Percentiles rank a stretch among this genome's conserved stretches.
Conservation (phyloP, 2,329 filamentous ascomycete genomes). For the Coniochaeta pulveracea region DNA sequence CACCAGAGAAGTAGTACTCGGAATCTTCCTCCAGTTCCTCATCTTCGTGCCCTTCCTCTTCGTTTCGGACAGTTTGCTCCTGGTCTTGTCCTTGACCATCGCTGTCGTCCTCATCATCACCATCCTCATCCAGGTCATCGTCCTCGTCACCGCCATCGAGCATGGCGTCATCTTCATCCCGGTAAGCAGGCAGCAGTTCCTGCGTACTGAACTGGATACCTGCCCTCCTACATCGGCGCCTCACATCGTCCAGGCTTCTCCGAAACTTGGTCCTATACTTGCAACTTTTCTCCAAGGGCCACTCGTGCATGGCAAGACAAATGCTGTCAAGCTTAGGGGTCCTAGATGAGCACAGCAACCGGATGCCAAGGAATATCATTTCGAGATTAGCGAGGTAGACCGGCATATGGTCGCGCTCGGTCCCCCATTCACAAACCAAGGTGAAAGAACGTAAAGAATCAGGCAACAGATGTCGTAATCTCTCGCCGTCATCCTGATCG, state of each 20-base stretch:
- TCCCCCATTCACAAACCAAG: conserved; percentile 16
- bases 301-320: conserved; percentile 15
- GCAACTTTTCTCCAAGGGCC: conserved; percentile 15
- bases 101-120: conserved; percentile 1
- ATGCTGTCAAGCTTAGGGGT: conserved; percentile 11
- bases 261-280: conserved; percentile 14
- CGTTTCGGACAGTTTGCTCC: neutral
- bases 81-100: conserved; percentile 5
- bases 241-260: conserved; percentile 12
- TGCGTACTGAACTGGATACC: conserved; percentile 14
- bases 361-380: conserved; percentile 15
- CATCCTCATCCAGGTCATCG: conserved; percentile 6
- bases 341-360: conserved; percentile 11
- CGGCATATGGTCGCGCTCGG: conserved; percentile 14
- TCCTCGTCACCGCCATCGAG: conserved; percentile 8
- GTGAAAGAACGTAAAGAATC: conserved; percentile 13
- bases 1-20: conserved; percentile 16
- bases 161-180: conserved; percentile 14
- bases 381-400: conserved; percentile 15
- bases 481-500: conserved; percentile 16
- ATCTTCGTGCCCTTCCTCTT: conserved; percentile 9
- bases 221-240: conserved; percentile 10
- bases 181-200: conserved; percentile 14
- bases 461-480: conserved; percentile 13
- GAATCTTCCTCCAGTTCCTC: conserved; percentile 17